Evolutionary conservation across 331 rosid genomes (phyloP).

Genomic region (Quercus tomentella): DNA sequence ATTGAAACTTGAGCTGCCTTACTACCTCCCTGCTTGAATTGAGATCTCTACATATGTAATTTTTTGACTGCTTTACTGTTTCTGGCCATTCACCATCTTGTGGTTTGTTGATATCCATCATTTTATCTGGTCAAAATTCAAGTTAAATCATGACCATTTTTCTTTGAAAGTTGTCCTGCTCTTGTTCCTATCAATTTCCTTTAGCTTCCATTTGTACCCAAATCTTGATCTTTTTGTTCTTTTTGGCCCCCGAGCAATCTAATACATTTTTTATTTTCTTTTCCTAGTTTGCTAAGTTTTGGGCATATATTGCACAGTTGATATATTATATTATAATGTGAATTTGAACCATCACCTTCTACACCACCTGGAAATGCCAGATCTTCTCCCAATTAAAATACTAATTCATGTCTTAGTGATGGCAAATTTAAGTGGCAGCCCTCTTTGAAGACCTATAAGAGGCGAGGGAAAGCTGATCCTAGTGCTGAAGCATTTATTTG

Average conservation of each 20-base stretch:
- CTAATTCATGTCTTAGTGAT: not conserved
- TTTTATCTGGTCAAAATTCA: not conserved
- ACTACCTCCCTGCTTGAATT: constrained; percentile 16
- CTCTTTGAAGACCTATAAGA: too few relatives aligned
- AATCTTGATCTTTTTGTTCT: not conserved
- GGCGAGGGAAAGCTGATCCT: too few relatives aligned
- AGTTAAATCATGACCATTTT: not conserved
- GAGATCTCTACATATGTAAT: not conserved
- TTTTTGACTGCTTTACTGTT: not conserved
- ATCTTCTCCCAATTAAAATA: too few relatives aligned
- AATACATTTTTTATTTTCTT: not conserved
- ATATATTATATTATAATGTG: not conserved
- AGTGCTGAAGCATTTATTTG: too few relatives aligned
- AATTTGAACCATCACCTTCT: not conserved
- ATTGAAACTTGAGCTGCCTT: constrained; percentile 31
- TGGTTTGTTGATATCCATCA: not conserved
- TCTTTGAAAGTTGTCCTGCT: not conserved
- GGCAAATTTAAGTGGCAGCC: too few relatives aligned
- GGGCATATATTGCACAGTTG: not conserved
- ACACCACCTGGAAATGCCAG: not conserved
- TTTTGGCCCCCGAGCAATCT: not conserved
- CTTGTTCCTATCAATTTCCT: constrained; percentile 1
- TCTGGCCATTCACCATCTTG: not conserved
- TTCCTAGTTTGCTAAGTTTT: not conserved
- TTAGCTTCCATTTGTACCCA: not conserved